Conservation (phyloP, 208 protist species). For the Dictyostelium gargantuum region DNA sequence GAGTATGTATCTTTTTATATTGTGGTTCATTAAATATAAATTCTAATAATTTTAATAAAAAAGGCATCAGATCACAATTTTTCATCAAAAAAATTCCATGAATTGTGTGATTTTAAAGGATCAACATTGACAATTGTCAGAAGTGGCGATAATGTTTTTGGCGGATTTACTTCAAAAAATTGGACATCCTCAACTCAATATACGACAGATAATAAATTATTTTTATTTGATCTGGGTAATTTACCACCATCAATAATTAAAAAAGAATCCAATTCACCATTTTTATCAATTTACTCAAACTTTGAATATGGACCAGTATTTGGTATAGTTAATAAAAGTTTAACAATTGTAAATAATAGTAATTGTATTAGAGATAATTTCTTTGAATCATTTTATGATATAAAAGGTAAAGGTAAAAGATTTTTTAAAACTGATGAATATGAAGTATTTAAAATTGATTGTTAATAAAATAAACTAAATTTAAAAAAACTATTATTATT, state of each 20-base stretch:
- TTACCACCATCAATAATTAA: neutral
- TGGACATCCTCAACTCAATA: neutral
- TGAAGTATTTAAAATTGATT: constrained; percentile 11
- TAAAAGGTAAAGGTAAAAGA: neutral
- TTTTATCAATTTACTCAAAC: neutral
- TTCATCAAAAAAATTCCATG: neutral
- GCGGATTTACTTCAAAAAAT: neutral
- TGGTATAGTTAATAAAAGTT: neutral
- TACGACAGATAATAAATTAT: neutral
- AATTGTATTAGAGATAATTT: neutral
- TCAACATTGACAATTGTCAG: neutral
- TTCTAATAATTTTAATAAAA: too few relatives aligned
- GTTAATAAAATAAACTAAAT: neutral
- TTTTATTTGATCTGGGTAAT: neutral
- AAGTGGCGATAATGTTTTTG: constrained; percentile 2
- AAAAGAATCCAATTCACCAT: neutral
- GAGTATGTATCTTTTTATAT: neutral
- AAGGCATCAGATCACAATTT: neutral
- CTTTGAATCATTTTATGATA: neutral
- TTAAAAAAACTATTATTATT: too few relatives aligned
- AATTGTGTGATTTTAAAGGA: neutral
- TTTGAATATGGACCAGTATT: neutral
- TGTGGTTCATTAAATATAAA: neutral
- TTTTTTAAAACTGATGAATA: neutral
- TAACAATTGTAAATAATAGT: neutral